A percentile compares a stretch with the other conserved stretches of the same genome.
These are phyloP conservation scores for Dendrostoma leiphaemia DNA, from an alignment of 2,329 filamentous ascomycete species.

Conservation along the genomic window DNA sequence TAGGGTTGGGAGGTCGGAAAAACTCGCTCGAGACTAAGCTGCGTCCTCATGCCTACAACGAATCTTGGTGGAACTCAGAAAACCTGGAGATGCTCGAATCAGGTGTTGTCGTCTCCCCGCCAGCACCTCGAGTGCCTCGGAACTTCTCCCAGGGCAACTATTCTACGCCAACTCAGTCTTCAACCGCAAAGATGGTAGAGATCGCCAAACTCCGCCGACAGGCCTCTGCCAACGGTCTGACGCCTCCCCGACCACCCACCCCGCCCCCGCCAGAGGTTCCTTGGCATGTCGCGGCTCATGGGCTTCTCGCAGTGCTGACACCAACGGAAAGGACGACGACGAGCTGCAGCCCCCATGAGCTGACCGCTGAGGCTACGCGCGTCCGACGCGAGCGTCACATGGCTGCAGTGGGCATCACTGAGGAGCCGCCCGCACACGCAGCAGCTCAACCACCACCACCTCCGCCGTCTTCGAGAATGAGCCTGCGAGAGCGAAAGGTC, in stretches of 20 bases:
- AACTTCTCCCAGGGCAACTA: conserved; percentile 67
- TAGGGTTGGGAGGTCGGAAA: conserved; percentile 31
- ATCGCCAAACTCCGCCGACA: conserved; percentile 64
- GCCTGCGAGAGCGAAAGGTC: conserved; percentile 69
- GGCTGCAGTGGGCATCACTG: conserved; percentile 33
- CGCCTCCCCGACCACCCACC: conserved; percentile 48
- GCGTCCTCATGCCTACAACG: conserved; percentile 55
- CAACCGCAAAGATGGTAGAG: conserved; percentile 74
- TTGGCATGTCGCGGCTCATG: conserved; percentile 81
- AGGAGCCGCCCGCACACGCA: conserved; percentile 27
- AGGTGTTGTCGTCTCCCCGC: conserved; percentile 48
- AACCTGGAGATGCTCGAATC: conserved; percentile 70
- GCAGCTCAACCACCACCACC: conserved; percentile 26
- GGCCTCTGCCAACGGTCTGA: conserved; percentile 50
- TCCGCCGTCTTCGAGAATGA: conserved; percentile 60
- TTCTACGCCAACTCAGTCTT: conserved; percentile 84
- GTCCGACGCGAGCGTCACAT: conserved; percentile 64
- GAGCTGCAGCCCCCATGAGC: conserved; percentile 76
- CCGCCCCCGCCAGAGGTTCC: conserved; percentile 78
- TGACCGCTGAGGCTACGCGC: conserved; percentile 67
- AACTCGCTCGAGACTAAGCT: conserved; percentile 28
- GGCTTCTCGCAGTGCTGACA: conserved; percentile 79
- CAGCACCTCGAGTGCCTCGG: conserved; percentile 52
- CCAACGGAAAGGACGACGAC: conserved; percentile 71
- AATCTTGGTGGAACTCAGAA: conserved; percentile 67